Evolutionary conservation across 116 monocot species (phyloP), one percentile per base, ranked within the genome.

Genomic region (Dioscorea cayenensis): DNA sequence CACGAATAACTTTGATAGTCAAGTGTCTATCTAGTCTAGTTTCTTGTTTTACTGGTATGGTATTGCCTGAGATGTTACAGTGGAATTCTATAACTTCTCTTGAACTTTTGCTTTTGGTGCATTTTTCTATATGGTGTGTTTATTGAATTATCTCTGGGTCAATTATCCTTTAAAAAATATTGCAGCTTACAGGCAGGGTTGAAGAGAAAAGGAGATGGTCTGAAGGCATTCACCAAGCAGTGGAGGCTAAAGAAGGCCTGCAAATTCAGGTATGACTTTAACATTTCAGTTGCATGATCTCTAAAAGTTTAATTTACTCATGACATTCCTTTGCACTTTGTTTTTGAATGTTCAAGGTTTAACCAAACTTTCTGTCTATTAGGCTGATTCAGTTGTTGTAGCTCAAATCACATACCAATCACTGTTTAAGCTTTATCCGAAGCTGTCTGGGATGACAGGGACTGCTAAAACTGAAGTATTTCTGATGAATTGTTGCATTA

Each of bases 361-460:
- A 9, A 65, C 2, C 13, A 65, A 16, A 14, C 65, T 16, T 75
- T 72, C 67, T 76, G 43, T 43, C 4, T 43, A 35, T 71, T 66
- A 99, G 99, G 91, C 99, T 69, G 99, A 99, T 83, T 88, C 99
- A 28, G 85, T 99, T 70, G 87, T 99, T 60, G 99, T 99, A 48
- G 99, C 94, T 21, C 94, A 99, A 82, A 99, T 99, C 63, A 99
- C 99, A 23, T 94, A 99, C 63, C 99, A 99, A 65, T 99, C 99
- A 74, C 70, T 99, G 51, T 99, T 99, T 80, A 99, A 99, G 76
- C 86, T 99, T 38, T 99, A 99, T 82, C 99, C 94, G 68, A 99
- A 99, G 78, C 94, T 99, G 74, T 99, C 94, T 65, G 99, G 99
- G 67, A 99, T 99, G 99, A 99, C 99, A 10, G 99, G 99, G 66